These are phyloP conservation scores for Naganishia sp. DNA, from an alignment of 1,284 basidiomycete genomes.

Conservation along the genomic window DNA sequence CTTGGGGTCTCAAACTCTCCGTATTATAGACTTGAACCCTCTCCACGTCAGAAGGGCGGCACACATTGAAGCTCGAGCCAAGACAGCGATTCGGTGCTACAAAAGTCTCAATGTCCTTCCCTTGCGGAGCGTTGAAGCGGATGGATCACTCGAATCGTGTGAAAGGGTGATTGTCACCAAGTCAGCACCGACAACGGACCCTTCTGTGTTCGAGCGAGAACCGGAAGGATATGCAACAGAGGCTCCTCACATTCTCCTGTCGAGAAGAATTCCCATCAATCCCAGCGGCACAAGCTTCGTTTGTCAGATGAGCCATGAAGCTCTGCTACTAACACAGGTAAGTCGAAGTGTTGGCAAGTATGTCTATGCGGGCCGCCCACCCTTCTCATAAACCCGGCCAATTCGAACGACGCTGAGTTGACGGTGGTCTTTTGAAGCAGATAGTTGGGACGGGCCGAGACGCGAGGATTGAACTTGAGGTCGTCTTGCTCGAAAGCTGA, in stretches of 20 bases:
- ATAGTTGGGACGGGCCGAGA: too few relatives aligned
- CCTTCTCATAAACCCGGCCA: too few relatives aligned
- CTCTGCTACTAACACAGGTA: conserved; percentile 3
- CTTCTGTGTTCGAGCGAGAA: background rate
- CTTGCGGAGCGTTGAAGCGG: background rate
- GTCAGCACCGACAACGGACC: background rate
- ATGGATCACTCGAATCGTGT: too few relatives aligned
- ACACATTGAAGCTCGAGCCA: background rate
- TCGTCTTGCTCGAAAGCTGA: too few relatives aligned
- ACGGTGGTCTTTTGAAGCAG: too few relatives aligned
- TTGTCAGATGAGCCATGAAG: conserved; percentile 5
- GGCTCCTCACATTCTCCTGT: conserved; percentile 1
- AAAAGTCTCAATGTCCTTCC: background rate
- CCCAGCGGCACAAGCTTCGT: background rate
- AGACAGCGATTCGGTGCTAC: background rate
- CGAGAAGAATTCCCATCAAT: background rate
- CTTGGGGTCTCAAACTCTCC: background rate
- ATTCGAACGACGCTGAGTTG: too few relatives aligned
- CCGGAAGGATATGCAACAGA: conserved; percentile 7
- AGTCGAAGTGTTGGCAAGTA: too few relatives aligned
- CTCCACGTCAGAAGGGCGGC: conserved; percentile 7
- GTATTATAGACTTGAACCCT: conserved; percentile 8
- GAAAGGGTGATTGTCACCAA: background rate
- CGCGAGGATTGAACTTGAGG: too few relatives aligned
- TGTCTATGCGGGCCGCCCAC: too few relatives aligned